A percentile compares a stretch with the other conserved stretches of the same genome.
Conservation (phyloP, 2,329 filamentous ascomycete species). For the Hymenoscyphus fraxineus region DNA sequence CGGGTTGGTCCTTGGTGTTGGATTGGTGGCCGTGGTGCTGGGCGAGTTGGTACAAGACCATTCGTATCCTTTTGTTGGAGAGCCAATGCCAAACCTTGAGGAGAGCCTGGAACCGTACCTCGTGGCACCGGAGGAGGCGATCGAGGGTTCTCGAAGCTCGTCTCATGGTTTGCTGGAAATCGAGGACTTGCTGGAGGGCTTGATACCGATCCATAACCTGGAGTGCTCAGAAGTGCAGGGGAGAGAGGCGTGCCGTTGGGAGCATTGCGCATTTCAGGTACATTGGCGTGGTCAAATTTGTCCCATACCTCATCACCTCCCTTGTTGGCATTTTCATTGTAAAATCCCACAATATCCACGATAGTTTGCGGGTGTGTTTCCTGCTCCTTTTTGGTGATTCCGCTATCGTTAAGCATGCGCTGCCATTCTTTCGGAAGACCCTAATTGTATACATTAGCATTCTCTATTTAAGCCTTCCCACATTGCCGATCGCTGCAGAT, state of each 20-base stretch:
- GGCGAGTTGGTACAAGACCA: conserved; percentile 70
- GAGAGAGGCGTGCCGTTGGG: conserved; percentile 23
- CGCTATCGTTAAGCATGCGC: conserved; percentile 88
- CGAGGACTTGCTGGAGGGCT: conserved; percentile 81
- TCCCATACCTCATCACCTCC: conserved; percentile 80
- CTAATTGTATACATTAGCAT: conserved; percentile 34
- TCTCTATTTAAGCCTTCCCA: conserved; percentile 24
- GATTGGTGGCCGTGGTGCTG: conserved; percentile 82
- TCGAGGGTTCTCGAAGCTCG: conserved; percentile 95
- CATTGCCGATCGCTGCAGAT: background rate
- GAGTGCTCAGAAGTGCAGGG: conserved; percentile 46
- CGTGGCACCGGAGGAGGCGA: conserved; percentile 83
- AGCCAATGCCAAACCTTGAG: conserved; percentile 33
- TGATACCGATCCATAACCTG: conserved; percentile 58
- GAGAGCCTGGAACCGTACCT: conserved; percentile 26
- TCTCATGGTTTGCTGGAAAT: conserved; percentile 84
- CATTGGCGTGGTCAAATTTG: conserved; percentile 87
- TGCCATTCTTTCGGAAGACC: conserved; percentile 98
- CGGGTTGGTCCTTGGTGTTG: conserved; percentile 64
- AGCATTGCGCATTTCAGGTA: conserved; percentile 48
- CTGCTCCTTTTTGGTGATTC: conserved; percentile 93
- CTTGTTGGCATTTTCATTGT: conserved; percentile 85
- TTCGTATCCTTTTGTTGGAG: conserved; percentile 45
- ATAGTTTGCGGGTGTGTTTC: conserved; percentile 94
- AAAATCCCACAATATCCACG: conserved; percentile 93